phyloP scores from a whole-genome alignment of 2,329 filamentous ascomycete genomes.

The Pezicula neosporulosa region DNA sequence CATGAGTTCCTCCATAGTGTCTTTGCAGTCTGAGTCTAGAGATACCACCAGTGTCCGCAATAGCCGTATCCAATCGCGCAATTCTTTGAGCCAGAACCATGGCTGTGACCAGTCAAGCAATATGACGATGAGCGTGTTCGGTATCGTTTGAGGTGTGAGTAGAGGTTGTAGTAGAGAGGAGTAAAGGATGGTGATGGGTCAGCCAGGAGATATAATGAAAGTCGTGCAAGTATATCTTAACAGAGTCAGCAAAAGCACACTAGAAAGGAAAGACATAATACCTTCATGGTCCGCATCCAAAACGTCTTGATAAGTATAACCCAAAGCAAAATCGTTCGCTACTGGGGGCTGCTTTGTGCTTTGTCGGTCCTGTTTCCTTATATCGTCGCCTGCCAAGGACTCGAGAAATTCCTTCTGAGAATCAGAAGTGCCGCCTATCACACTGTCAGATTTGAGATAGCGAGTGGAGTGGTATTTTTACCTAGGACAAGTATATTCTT shows the following conservation, averaged over 20 bases:
- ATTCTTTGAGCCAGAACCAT: conserved; percentile 85
- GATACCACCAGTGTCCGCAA: conserved; percentile 73
- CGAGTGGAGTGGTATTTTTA: conserved; percentile 34
- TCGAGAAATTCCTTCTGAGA: conserved; percentile 84
- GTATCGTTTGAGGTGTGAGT: conserved; percentile 77
- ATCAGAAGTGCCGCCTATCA: conserved; percentile 72
- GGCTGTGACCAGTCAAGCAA: conserved; percentile 95
- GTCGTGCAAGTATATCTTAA: conserved; percentile 80
- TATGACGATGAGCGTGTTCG: conserved; percentile 83
- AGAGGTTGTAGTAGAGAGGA: conserved; percentile 78
- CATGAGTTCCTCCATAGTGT: conserved; percentile 85
- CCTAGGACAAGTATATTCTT: conserved; percentile 88
- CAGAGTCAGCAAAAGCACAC: conserved; percentile 16
- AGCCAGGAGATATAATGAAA: conserved; percentile 86
- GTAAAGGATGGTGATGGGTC: conserved; percentile 80
- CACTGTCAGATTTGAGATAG: conserved; percentile 20
- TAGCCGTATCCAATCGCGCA: conserved; percentile 86
- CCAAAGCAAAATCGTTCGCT: conserved; percentile 87
- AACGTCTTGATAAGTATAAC: conserved; percentile 94
- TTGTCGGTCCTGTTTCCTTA: conserved; percentile 48
- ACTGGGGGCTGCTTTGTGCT: conserved; percentile 67
- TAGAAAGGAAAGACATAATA: conserved; percentile 32
- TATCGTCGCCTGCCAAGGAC: conserved; percentile 35
- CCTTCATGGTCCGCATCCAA: conserved; percentile 92
- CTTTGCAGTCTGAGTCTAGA: conserved; percentile 72